phyloP scores from a whole-genome alignment of 2,329 filamentous ascomycete genomes.

The Cadophora luteo-olivacea region DNA sequence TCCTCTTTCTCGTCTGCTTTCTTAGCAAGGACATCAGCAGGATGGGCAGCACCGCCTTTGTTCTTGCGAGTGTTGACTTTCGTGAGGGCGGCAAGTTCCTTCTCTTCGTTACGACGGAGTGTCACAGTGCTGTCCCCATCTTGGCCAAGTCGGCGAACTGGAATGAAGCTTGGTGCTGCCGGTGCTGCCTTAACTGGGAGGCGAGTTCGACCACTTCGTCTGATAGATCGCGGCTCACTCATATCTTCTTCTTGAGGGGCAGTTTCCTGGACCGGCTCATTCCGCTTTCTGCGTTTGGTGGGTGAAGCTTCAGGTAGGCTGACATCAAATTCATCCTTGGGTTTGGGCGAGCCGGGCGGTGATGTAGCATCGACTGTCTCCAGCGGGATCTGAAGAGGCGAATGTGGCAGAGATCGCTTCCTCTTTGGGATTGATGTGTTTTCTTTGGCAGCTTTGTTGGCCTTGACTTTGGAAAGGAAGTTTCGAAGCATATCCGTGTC shows the following conservation, averaged over 20 bases:
- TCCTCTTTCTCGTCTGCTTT: slow-evolving; percentile 50
- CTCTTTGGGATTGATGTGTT: slow-evolving; percentile 35
- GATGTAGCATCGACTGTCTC: slow-evolving; percentile 33
- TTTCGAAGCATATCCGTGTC: slow-evolving; percentile 47
- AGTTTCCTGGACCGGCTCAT: slow-evolving; percentile 14
- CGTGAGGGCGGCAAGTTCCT: slow-evolving; percentile 51
- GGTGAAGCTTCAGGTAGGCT: slow-evolving; percentile 28
- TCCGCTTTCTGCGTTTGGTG: slow-evolving; percentile 34
- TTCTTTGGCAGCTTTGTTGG: slow-evolving; percentile 46
- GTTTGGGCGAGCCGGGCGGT: slow-evolving; percentile 35
- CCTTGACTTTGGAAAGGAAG: slow-evolving; percentile 46
- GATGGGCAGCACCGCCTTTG: slow-evolving; percentile 48
- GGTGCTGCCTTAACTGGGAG: slow-evolving; percentile 40
- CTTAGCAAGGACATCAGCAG: slow-evolving; percentile 41
- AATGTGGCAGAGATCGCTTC: slow-evolving; percentile 43
- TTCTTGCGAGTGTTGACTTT: slow-evolving; percentile 54
- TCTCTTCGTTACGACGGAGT: slow-evolving; percentile 47
- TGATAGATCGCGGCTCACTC: slow-evolving; percentile 34
- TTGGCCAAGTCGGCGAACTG: slow-evolving; percentile 42
- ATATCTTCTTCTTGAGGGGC: slow-evolving; percentile 30
- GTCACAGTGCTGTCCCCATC: slow-evolving; percentile 42
- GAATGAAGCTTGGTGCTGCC: slow-evolving; percentile 43
- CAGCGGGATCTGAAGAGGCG: slow-evolving; percentile 42
- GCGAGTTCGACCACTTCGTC: slow-evolving; percentile 44
- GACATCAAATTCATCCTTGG: slow-evolving; percentile 38